These are phyloP conservation scores for Fraxinus angustifolia DNA, from an alignment of 305 asterid species.

Conservation along the genomic window DNA sequence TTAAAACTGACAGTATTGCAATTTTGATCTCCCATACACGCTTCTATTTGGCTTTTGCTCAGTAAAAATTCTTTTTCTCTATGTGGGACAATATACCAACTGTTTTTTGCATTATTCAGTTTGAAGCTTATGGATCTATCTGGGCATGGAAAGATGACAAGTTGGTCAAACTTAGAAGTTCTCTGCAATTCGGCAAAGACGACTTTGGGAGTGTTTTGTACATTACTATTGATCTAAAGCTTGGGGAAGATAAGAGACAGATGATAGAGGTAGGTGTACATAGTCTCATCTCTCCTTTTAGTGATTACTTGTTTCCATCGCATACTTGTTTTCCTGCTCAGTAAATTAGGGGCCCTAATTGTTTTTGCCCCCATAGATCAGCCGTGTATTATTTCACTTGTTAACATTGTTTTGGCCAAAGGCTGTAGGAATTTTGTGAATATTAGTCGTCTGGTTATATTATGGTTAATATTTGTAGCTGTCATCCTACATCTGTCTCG, in stretches of 20 bases:
- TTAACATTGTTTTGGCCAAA: slow-evolving; percentile 54
- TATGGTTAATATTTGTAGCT: slow-evolving; percentile 21
- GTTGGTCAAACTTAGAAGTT: slow-evolving; percentile 25
- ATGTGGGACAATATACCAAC: slow-evolving; percentile 19
- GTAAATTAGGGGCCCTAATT: slow-evolving; percentile 28
- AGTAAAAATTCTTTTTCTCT: neutral
- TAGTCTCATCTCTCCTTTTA: slow-evolving; percentile 30
- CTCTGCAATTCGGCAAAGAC: slow-evolving; percentile 26
- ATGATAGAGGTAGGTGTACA: slow-evolving; percentile 58
- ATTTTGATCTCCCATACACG: neutral
- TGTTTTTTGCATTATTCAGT: slow-evolving; percentile 27
- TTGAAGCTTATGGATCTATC: slow-evolving; percentile 28
- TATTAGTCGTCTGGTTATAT: slow-evolving; percentile 34
- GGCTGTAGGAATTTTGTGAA: slow-evolving; percentile 64
- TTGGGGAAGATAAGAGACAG: slow-evolving; percentile 35
- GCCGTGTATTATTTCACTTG: slow-evolving; percentile 32
- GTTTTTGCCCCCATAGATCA: slow-evolving; percentile 35
- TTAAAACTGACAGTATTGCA: neutral
- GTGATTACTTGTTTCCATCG: slow-evolving; percentile 21
- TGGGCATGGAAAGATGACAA: slow-evolving; percentile 24
- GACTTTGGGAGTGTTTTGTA: slow-evolving; percentile 35
- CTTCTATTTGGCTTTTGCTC: neutral
- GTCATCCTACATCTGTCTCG: slow-evolving; percentile 15
- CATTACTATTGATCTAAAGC: slow-evolving; percentile 32
- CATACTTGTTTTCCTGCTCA: slow-evolving; percentile 30